Conservation (phyloP, 805 yeast species). For the Blastobotrys americana region DNA sequence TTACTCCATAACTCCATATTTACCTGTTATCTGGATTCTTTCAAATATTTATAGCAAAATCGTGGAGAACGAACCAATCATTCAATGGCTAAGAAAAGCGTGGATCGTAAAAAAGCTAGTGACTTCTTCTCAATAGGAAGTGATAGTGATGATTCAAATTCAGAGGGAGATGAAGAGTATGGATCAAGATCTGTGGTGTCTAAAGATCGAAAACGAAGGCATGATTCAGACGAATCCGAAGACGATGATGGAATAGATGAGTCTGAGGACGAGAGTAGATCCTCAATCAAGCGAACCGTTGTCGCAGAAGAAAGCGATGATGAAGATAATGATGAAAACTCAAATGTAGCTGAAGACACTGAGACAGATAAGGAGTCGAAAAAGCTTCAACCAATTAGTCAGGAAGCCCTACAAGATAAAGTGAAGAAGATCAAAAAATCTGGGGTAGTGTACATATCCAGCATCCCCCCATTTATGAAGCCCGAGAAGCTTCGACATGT, state of each 20-base stretch:
- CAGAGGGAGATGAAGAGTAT: conserved; percentile 5
- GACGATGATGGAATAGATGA: conserved; percentile 11
- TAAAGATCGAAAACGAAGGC: background rate
- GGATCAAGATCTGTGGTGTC: background rate
- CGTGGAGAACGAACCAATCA: too few species aligned
- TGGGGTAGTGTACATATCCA: conserved; percentile 89
- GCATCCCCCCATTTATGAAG: conserved; percentile 95
- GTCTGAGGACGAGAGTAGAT: conserved; percentile 11
- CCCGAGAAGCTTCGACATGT: conserved; percentile 84
- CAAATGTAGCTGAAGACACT: conserved; percentile 5
- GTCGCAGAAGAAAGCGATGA: conserved; percentile 16
- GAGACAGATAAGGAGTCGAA: conserved; percentile 2
- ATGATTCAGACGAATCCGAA: conserved; percentile 6
- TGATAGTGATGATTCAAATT: conserved; percentile 8
- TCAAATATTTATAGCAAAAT: background rate
- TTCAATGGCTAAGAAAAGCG: background rate
- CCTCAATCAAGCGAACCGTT: too few species aligned
- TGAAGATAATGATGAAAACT: conserved; percentile 13
- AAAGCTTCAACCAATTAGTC: conserved; percentile 18
- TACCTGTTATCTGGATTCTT: too few species aligned
- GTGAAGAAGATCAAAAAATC: conserved; percentile 53
- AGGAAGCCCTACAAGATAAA: conserved; percentile 31
- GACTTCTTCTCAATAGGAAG: conserved; percentile 8
- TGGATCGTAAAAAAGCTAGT: conserved; percentile 8
- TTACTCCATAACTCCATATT: too few species aligned